These are phyloP conservation scores for Zygoascus flipseniorum DNA, from an alignment of 805 yeast species.

Conservation along the genomic window DNA sequence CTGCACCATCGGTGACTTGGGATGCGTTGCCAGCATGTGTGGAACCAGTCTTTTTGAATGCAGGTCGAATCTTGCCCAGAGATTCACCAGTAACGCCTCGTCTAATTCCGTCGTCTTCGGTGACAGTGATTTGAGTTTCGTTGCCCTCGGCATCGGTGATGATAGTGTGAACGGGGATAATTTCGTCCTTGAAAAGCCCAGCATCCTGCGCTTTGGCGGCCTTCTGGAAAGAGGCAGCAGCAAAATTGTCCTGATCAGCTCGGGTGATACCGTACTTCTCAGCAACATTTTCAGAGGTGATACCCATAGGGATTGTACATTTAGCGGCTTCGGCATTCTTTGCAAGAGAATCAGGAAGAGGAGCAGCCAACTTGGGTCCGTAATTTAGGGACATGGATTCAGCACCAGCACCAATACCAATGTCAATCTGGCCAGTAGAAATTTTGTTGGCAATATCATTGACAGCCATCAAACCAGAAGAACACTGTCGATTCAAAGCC, in stretches of 20 bases:
- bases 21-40: conserved; percentile 97
- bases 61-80: conserved; percentile 71
- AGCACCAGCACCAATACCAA: conserved; percentile 89
- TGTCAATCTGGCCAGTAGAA: conserved; percentile 74
- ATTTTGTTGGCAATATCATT: conserved; percentile 87
- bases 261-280: conserved; percentile 55
- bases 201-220: conserved; percentile 65
- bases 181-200: conserved; percentile 83
- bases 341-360: conserved; percentile 38
- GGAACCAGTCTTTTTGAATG: conserved; percentile 73
- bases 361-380: conserved; percentile 69
- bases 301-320: conserved; percentile 94
- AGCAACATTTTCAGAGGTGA: conserved; percentile 89
- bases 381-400: conserved; percentile 90
- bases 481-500: conserved; percentile 89
- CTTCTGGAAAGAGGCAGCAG: conserved; percentile 77
- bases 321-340: conserved; percentile 44
- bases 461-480: conserved; percentile 87
- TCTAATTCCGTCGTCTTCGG: conserved; percentile 86
- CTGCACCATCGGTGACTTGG: conserved; percentile 94
- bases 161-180: conserved; percentile 67
- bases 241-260: conserved; percentile 74
- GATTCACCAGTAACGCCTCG: conserved; percentile 72
- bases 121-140: conserved; percentile 42
- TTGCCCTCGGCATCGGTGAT: conserved; percentile 51